Evolutionary conservation across 176 grass and related monocot species (phyloP).

Genomic region (Oryza rufipogon): DNA sequence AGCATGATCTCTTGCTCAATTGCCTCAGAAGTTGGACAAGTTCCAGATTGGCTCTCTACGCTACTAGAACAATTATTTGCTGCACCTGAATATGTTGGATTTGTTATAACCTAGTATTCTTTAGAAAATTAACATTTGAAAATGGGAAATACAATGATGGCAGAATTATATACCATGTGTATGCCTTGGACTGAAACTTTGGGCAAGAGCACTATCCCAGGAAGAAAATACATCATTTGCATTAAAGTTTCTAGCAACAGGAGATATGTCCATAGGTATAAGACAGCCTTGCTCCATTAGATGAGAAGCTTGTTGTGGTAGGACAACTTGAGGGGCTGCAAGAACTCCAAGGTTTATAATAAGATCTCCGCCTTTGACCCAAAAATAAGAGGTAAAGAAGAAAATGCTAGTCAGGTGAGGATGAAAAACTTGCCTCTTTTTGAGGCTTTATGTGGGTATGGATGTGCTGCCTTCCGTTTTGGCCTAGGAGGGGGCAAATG

Average conservation of each 20-base stretch:
- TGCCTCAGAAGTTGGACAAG: slow-evolving; percentile 54
- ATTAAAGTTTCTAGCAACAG: slow-evolving; percentile 29
- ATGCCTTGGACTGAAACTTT: slow-evolving; percentile 42
- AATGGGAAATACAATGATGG: background rate
- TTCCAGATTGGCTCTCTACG: slow-evolving; percentile 60
- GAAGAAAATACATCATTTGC: slow-evolving; percentile 44
- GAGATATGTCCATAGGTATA: slow-evolving; percentile 44
- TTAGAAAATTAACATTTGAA: background rate
- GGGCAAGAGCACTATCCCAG: slow-evolving; percentile 38
- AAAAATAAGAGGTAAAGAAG: background rate
- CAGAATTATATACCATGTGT: slow-evolving; percentile 48
- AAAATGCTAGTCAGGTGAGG: background rate
- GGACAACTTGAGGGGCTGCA: slow-evolving; percentile 31
- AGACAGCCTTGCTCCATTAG: slow-evolving; percentile 51
- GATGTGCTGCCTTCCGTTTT: slow-evolving; percentile 88
- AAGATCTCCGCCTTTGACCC: slow-evolving; percentile 1
- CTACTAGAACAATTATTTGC: slow-evolving; percentile 67
- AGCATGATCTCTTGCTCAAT: slow-evolving; percentile 57
- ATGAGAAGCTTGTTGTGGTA: slow-evolving; percentile 49
- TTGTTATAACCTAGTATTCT: slow-evolving; percentile 16
- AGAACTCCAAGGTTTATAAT: background rate
- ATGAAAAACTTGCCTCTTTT: slow-evolving; percentile 52
- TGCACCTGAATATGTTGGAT: slow-evolving; percentile 25
- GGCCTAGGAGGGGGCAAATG: slow-evolving; percentile 93
- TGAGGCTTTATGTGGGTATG: slow-evolving; percentile 92